These are phyloP conservation scores for Vaucheria bursata DNA, from an alignment of 352 stramenopile species.

Conservation along the genomic window DNA sequence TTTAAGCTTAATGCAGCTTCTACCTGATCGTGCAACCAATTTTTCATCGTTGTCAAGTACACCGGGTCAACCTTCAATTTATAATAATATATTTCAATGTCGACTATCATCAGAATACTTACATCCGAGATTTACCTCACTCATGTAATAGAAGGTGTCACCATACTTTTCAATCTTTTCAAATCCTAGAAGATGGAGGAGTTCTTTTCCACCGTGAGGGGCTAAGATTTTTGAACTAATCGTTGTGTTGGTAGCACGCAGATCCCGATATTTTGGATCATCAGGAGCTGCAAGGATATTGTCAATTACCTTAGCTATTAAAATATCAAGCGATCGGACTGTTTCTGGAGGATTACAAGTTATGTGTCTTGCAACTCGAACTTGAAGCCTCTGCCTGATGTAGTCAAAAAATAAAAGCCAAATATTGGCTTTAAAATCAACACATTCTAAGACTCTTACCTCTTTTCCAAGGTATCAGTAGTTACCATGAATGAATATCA, in stretches of 20 bases:
- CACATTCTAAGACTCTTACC: no score
- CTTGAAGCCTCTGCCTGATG: constrained; percentile 23
- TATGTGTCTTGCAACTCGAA: constrained; percentile 25
- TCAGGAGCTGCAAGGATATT: constrained; percentile 33
- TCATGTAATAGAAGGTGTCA: constrained; percentile 36
- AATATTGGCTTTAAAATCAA: no score
- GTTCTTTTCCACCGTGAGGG: constrained; percentile 37
- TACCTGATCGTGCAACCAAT: constrained; percentile 20
- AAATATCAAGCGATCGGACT: constrained; percentile 6
- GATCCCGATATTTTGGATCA: constrained; percentile 37
- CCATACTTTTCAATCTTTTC: constrained; percentile 41
- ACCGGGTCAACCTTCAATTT: constrained; percentile 12
- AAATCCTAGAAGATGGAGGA: constrained; percentile 39
- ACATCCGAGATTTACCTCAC: constrained; percentile 24
- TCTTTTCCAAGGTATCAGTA: no score
- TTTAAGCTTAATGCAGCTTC: constrained; percentile 11
- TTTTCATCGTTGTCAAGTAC: constrained; percentile 17
- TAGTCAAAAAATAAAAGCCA: neutral
- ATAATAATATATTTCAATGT: no score
- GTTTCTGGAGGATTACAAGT: constrained; percentile 29
- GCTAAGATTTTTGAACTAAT: constrained; percentile 12
- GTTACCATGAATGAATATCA: no score
- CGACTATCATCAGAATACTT: no score
- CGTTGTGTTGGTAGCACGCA: constrained; percentile 26
- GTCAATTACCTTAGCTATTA: constrained; percentile 21